Base-by-base conservation (phyloP, 2,329 filamentous ascomycete species). In the Xylariaceae sp. region DNA sequence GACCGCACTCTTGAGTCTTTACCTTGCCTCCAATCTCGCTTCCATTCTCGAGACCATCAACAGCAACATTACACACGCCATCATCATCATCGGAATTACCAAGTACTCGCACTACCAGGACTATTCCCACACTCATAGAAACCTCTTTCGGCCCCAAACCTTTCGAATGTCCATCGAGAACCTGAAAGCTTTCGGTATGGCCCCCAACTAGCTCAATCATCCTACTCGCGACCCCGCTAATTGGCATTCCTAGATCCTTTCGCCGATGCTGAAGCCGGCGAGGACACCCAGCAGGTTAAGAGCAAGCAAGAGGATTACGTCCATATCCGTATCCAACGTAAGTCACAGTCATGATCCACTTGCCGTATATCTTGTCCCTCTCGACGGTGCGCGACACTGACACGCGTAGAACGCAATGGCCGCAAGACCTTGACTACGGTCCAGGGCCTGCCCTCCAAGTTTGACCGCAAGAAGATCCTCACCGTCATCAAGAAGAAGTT, bases 351-450 rank as follows among this genome's bases (percentile, higher is more conserved):
- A 27, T 7, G 22, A 27, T 27, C 4, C 22, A 45, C 12, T 33
- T 18, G 30, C 22, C 18, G 1, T 17, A 12, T 5, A 33, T 11
- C 11, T 36, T 6, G 6, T 33, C 6, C 18, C 19, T 4, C 45
- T 19, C 17, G 15, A 22, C 18, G 15, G 27, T 31, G 36, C 30
- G 39, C 14, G 39, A n/a, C 12, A 14, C 47, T 55, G n/a, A 53
- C 45, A 32, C 22, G 42, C 42, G 27, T 72, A 96, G 92, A 99
- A 80, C 94, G 94, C 79, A 99, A 99, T 96, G 94, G 94, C 85
- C 92, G 94, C 75, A 99, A 99, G 84, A 97, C 94, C 80, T 83
- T 99, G 87, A 99, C 94, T 66, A 99, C 94, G 66, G 90, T 97
- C 68, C 92, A 97, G 83, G 94, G 94, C 75, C 86, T 99, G 67